Evolutionary conservation across 139 green algal species (phyloP).

Genomic region (Astrephomene gubernaculifera): DNA sequence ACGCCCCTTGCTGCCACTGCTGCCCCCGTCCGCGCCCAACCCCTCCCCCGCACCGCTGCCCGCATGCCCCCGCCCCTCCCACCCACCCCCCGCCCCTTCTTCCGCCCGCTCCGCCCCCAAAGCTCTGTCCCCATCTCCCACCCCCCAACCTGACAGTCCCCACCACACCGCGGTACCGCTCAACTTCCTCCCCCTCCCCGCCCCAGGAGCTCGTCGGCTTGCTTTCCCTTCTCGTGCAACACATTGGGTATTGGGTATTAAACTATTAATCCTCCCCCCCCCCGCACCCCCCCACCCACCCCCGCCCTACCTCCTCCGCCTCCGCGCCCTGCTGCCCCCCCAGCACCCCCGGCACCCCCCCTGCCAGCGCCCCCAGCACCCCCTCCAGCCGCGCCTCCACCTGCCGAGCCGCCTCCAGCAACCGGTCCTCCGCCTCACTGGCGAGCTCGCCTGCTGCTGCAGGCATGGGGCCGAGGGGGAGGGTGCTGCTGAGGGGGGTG

Average conservation of each 20-base stretch:
- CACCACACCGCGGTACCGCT: too few relatives aligned
- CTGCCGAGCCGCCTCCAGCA: constrained; percentile 54
- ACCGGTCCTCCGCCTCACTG: constrained; percentile 51
- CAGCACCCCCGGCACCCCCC: constrained; percentile 23
- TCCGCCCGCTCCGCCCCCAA: too few relatives aligned
- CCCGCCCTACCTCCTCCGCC: neutral
- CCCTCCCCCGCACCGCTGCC: too few relatives aligned
- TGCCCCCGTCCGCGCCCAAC: too few relatives aligned
- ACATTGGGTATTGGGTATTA: too few relatives aligned
- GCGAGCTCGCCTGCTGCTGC: neutral
- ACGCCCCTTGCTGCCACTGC: too few relatives aligned
- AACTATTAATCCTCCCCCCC: neutral
- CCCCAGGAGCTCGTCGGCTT: neutral
- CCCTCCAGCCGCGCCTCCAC: constrained; percentile 52
- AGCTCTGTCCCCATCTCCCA: neutral
- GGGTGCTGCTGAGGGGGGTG: too few relatives aligned
- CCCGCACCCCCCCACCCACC: neutral
- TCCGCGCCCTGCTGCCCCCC: neutral
- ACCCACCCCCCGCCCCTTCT: neutral
- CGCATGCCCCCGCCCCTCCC: neutral
- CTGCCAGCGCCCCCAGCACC: constrained; percentile 29
- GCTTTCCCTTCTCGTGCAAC: too few relatives aligned
- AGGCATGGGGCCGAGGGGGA: too few relatives aligned
- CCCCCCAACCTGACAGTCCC: neutral
- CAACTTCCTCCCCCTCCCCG: neutral